Base-by-base conservation (phyloP, 106 monocot species). In the Dendrobium officinale region DNA sequence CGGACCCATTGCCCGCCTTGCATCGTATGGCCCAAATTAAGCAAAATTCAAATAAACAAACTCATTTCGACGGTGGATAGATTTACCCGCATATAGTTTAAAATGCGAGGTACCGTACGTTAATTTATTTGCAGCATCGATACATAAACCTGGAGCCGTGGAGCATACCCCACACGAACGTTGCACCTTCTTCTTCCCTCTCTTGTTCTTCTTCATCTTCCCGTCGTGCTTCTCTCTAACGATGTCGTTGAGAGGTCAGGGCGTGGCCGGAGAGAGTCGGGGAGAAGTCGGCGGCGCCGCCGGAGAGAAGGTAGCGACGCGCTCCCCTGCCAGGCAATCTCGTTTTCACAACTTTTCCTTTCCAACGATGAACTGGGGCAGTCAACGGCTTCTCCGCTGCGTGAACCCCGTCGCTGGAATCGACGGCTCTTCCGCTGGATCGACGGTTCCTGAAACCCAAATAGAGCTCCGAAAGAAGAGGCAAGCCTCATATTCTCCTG, bases 311-410 rank as follows among this genome's bases (percentile, higher is more conserved):
- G n/a, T 0, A 6, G 2, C 17, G 2, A 11, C 29, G 9, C 17
- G 15, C 73, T 75, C 75, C 9, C 47, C 48, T 33, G 44, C 2
- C 9, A 75, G 44, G 24, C 19, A 22, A 47, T 48, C 75, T 24
- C 81, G 72, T 40, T 84, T 91, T 42, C 87, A 89, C 75, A 84
- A 82, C 80, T 89, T 89, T 85, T 80, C 78, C 18, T 86, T 89
- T 54, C 85, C 91, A 1, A 61, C 76, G 15, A 59, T 64, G 74
- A 85, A 75, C 83, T 92, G 91, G 91, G 89, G 87, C 15, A 40
- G 51, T 56, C 82, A 82, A 15, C 56, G 85, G 9, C 29, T 83
- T 19, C 82, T 92, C 41, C 85, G 91, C 6, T 89, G 91, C 81
- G 29, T 75, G 11, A 85, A 80, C 17, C 56, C 80, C 24, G 61